phyloP scores from a whole-genome alignment of 2,329 filamentous ascomycete genomes.

The Clarireedia sp. region DNA sequence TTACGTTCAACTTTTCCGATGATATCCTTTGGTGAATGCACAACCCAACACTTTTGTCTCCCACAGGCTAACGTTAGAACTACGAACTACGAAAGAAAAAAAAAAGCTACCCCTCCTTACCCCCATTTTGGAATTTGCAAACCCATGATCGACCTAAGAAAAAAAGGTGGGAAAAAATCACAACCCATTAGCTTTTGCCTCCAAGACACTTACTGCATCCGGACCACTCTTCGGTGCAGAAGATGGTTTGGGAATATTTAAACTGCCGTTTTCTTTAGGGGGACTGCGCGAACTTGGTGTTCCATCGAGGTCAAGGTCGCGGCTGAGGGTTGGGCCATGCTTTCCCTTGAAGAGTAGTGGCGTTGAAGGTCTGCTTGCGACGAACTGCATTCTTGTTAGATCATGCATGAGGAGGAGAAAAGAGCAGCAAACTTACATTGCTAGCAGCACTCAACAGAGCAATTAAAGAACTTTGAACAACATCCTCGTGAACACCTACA shows the following conservation, averaged over 20 bases:
- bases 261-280: constrained; percentile 16
- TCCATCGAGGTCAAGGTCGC: constrained; percentile 32
- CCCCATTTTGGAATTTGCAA: too few relatives aligned
- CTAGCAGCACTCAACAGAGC: constrained; percentile 78
- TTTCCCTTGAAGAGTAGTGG: constrained; percentile 56
- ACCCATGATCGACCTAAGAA: too few relatives aligned
- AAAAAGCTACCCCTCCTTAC: neutral
- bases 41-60: too few relatives aligned
- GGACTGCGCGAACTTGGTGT: constrained; percentile 6
- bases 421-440: constrained; percentile 76
- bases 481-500: constrained; percentile 85
- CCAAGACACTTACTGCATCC: constrained; percentile 32
- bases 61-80: neutral
- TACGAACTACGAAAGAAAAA: neutral
- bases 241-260: constrained; percentile 23
- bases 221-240: constrained; percentile 21
- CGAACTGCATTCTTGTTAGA: constrained; percentile 76
- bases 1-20: too few relatives aligned
- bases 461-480: constrained; percentile 81
- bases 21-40: too few relatives aligned
- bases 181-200: constrained; percentile 33
- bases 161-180: neutral
- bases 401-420: constrained; percentile 71
- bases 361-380: constrained; percentile 60
- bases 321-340: constrained; percentile 37